Evolutionary conservation across 257 asterid species (phyloP).

Genomic region (Henckelia pumila): DNA sequence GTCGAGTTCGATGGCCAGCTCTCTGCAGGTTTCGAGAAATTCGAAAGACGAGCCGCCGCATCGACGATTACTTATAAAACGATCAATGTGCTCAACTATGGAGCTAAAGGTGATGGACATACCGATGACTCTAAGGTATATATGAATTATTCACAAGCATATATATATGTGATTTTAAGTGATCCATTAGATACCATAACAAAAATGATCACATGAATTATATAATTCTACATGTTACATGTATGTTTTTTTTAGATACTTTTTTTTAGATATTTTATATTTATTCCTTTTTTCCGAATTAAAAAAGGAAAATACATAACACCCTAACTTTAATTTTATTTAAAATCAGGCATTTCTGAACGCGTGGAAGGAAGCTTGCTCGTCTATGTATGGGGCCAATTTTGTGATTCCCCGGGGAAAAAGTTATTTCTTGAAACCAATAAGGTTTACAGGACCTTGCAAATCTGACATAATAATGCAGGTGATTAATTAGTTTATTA

Average conservation of each 20-base stretch:
- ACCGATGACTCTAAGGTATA: conserved; percentile 48
- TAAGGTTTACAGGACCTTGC: conserved; percentile 62
- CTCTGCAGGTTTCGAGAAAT: conserved; percentile 17
- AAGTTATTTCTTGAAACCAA: conserved; percentile 41
- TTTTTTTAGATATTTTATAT: too few species aligned
- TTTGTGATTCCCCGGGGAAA: conserved; percentile 39
- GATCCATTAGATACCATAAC: too few species aligned
- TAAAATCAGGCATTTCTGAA: conserved; percentile 45
- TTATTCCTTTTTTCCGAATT: too few species aligned
- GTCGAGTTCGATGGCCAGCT: conserved; percentile 7
- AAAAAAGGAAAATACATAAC: too few species aligned
- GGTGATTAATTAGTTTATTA: conserved; percentile 29
- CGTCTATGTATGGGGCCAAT: conserved; percentile 35
- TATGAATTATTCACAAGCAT: too few species aligned
- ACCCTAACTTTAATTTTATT: not conserved
- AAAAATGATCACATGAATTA: not conserved
- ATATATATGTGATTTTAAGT: too few species aligned
- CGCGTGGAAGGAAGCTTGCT: conserved; percentile 56
- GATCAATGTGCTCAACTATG: conserved; percentile 40
- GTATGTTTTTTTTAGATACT: not conserved
- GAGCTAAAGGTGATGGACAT: conserved; percentile 66
- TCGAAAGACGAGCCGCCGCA: conserved; percentile 18
- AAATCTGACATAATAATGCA: conserved; percentile 45
- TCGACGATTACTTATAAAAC: conserved; percentile 23
- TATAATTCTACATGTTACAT: not conserved